These are phyloP conservation scores for Inonotus obliquus DNA, from an alignment of 1,284 basidiomycete species.

Conservation along the genomic window DNA sequence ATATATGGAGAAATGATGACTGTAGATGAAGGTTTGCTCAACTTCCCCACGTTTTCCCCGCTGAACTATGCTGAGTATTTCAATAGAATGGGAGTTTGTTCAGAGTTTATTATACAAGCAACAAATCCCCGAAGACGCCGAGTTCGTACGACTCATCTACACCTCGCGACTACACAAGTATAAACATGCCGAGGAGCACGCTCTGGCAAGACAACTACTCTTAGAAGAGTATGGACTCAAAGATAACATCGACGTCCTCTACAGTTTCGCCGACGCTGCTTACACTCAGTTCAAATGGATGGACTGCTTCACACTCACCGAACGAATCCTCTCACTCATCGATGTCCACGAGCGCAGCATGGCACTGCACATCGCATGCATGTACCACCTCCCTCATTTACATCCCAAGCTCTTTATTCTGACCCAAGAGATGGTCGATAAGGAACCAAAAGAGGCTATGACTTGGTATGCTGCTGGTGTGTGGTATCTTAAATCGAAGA, in stretches of 20 bases:
- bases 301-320: constrained; percentile 89
- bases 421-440: constrained; percentile 92
- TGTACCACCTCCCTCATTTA: constrained; percentile 90
- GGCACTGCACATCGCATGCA: constrained; percentile 94
- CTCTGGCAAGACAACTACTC: constrained; percentile 66
- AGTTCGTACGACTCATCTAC: constrained; percentile 90
- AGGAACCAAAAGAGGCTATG: constrained; percentile 86
- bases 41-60: constrained; percentile 7
- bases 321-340: constrained; percentile 74
- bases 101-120: constrained; percentile 78
- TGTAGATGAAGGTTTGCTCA: constrained; percentile 76
- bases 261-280: constrained; percentile 87
- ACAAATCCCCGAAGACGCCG: constrained; percentile 83
- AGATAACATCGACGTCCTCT: constrained; percentile 91
- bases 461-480: constrained; percentile 99
- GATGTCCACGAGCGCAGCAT: constrained; percentile 83
- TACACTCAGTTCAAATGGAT: constrained; percentile 89
- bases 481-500: constrained; percentile 87
- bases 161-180: constrained; percentile 88
- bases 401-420: constrained; percentile 93
- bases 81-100: constrained; percentile 91
- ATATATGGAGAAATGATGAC: constrained; percentile 93
- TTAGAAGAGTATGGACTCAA: constrained; percentile 75
- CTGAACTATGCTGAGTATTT: not conserved
- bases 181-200: constrained; percentile 79